Conservation (phyloP, 2,329 filamentous ascomycete genomes). For the Macrophomina pseudophaseolina region DNA sequence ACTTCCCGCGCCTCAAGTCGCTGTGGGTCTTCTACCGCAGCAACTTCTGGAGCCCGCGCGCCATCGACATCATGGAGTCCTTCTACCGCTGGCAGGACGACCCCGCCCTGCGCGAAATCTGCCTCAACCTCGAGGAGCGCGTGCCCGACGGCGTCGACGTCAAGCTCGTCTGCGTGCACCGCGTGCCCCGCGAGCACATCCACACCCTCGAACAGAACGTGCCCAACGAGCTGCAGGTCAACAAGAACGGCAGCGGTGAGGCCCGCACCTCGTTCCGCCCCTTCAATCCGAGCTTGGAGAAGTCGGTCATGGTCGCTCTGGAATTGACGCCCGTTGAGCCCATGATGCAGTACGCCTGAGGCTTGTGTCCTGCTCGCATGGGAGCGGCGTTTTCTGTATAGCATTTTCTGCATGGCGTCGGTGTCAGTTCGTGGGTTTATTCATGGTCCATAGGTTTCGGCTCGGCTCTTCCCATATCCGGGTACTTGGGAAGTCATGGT, state of each 20-base stretch:
- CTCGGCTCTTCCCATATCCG: no score
- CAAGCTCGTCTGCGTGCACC: constrained; percentile 45
- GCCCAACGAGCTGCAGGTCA: constrained; percentile 56
- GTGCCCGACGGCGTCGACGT: constrained; percentile 35
- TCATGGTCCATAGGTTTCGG: neutral
- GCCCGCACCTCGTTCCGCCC: constrained; percentile 41
- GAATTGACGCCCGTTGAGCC: constrained; percentile 24
- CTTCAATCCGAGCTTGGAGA: constrained; percentile 30
- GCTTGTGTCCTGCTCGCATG: neutral
- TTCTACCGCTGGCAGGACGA: constrained; percentile 45
- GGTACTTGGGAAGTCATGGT: no score
- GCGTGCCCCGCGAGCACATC: constrained; percentile 49
- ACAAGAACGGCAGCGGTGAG: constrained; percentile 34
- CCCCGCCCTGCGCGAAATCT: constrained; percentile 42
- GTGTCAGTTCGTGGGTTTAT: neutral
- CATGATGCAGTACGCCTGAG: constrained; percentile 4
- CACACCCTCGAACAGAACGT: constrained; percentile 56
- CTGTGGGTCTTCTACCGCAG: constrained; percentile 41
- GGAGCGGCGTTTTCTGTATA: neutral
- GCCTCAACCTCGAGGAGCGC: constrained; percentile 39
- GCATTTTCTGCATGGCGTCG: neutral
- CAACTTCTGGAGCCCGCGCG: constrained; percentile 28
- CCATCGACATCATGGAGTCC: constrained; percentile 33
- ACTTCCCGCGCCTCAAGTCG: constrained; percentile 43
- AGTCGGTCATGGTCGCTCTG: constrained; percentile 22